Evolutionary conservation across 768 basidiomycete genomes (phyloP), one percentile per base, ranked within the genome.

Genomic region (Sistotremastrum suecicum): DNA sequence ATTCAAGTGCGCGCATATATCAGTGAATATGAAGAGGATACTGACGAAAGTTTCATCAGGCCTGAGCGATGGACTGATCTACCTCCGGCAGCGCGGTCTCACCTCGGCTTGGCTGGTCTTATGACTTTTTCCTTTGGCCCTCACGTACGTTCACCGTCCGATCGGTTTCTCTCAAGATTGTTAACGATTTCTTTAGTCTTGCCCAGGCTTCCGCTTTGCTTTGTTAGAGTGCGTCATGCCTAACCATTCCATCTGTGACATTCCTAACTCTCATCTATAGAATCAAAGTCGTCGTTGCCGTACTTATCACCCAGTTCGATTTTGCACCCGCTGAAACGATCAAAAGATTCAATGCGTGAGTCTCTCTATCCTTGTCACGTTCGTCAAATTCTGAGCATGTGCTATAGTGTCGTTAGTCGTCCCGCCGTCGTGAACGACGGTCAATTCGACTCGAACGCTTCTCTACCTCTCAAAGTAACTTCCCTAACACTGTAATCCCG

Each of bases 101-200:
- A 68, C 40, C 74, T 72, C 6, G 76, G 74, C 20, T 53, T 75
- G 7, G 66, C 61, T 28, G 69, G 71, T 51, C 32, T 72, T 31
- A 70, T 75, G 72, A 68, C 73, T 5, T 77, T 77, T 53, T 69
- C 70, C 1, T 66, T 70, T 45, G 74, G 73, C 4, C 66, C 66
- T 8, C 66, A 68, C 39, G 47, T 48, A 31, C 32, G 43, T 43
- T 12, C 29, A 5, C 37, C 28, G 11, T 35, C 7, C 10, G n/a
- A 20, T n/a, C 35, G 29, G 41, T 5, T 42, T 39, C 8, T 39
- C 8, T 39, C 30, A 5, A 37, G 7, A 34, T 33, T 41, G 33
- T 33, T n/a, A 2, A 8, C 32, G 11, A 34, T 30, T 5, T 20
- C 32, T 20, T 20, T 20, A 50, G 49, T 66, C 71, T 3, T 76